phyloP scores from a whole-genome alignment of 2,329 filamentous ascomycete genomes.

The Talaromyces sp. region DNA sequence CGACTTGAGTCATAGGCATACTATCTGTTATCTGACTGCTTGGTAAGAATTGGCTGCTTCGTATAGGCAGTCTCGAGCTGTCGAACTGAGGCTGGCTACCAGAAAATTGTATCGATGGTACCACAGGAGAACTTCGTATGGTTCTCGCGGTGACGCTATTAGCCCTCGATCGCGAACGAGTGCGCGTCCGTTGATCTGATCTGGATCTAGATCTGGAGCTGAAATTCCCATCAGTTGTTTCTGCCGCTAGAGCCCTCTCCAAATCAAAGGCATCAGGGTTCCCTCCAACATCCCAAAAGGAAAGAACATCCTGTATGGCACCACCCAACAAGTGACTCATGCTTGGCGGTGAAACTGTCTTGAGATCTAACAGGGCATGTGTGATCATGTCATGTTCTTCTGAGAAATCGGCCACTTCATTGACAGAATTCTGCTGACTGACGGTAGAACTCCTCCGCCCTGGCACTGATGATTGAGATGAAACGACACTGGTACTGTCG shows the following conservation, averaged over 20 bases:
- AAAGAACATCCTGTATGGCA: slow-evolving; percentile 27
- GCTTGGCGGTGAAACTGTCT: not conserved
- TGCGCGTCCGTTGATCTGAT: slow-evolving; percentile 22
- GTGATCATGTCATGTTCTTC: not conserved
- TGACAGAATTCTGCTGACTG: not conserved
- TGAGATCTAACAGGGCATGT: slow-evolving; percentile 9
- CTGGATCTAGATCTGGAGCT: slow-evolving; percentile 18
- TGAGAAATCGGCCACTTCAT: not conserved
- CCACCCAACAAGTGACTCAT: not conserved
- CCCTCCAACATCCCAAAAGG: slow-evolving; percentile 35
- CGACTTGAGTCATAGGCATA: slow-evolving; percentile 41
- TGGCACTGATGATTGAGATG: slow-evolving; percentile 4
- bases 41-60: slow-evolving; percentile 20
- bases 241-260: slow-evolving; percentile 25
- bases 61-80: slow-evolving; percentile 15
- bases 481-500: not conserved
- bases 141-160: slow-evolving; percentile 19
- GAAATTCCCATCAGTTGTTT: slow-evolving; percentile 23
- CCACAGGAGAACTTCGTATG: slow-evolving; percentile 26
- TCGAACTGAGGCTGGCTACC: slow-evolving; percentile 33
- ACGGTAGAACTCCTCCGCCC: not conserved
- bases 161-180: slow-evolving; percentile 25
- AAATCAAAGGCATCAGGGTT: slow-evolving; percentile 36
- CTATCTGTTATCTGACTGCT: slow-evolving; percentile 37
- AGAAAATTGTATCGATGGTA: slow-evolving; percentile 27